phyloP scores from a whole-genome alignment of 2,329 filamentous ascomycete species.

The Falciphora oryzae region DNA sequence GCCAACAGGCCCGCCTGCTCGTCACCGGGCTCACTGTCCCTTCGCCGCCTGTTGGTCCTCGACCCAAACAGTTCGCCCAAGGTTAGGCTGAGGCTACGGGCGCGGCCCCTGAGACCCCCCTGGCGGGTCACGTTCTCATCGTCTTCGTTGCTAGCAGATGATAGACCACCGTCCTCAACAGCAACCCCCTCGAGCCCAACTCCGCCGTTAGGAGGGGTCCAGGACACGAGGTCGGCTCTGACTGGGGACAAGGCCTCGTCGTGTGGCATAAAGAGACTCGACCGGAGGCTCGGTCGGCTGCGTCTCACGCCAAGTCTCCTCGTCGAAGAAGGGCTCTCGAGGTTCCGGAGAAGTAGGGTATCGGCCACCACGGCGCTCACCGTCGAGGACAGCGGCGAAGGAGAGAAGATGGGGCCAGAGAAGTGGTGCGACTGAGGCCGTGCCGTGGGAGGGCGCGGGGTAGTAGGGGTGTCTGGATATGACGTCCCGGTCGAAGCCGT shows the following conservation, averaged over 20 bases:
- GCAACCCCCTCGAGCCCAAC: not conserved
- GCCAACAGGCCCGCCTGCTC: not conserved
- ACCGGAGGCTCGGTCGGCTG: slow-evolving; percentile 43
- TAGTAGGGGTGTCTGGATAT: not conserved
- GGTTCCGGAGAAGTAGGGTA: slow-evolving; percentile 36
- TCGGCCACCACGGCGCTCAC: slow-evolving; percentile 54
- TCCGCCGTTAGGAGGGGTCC: not conserved
- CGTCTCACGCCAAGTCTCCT: slow-evolving; percentile 40
- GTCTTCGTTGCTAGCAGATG: not conserved
- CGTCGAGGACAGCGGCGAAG: slow-evolving; percentile 54
- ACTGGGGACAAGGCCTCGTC: slow-evolving; percentile 29
- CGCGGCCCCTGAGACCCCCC: slow-evolving; percentile 13
- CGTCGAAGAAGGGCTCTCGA: slow-evolving; percentile 30
- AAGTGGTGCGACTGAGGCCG: slow-evolving; percentile 30
- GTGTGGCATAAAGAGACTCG: slow-evolving; percentile 49
- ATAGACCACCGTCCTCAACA: not conserved
- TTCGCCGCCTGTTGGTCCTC: slow-evolving; percentile 19
- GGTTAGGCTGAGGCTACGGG: slow-evolving; percentile 32
- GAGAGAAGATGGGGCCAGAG: slow-evolving; percentile 48
- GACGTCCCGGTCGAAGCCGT: not conserved
- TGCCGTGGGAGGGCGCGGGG: slow-evolving; percentile 2
- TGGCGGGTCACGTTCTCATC: not conserved
- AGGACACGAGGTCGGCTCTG: slow-evolving; percentile 11
- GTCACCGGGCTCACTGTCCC: slow-evolving; percentile 9
- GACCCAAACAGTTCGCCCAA: slow-evolving; percentile 30